Conservation (phyloP, 2,329 filamentous ascomycete genomes). For the Chaetomiaceae sp. region DNA sequence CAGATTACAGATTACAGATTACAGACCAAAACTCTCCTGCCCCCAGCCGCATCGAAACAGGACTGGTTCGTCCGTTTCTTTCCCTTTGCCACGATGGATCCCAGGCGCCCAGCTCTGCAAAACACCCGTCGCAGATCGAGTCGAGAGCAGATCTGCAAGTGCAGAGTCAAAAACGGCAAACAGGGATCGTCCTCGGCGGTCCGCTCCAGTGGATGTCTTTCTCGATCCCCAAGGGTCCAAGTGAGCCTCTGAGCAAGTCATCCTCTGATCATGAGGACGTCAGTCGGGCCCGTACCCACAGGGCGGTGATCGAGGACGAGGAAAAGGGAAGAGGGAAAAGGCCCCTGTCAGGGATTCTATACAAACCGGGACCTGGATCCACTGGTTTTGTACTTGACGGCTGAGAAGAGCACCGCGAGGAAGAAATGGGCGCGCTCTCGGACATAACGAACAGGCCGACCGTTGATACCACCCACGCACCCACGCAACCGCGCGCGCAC, state of each 20-base stretch:
- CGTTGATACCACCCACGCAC: constrained; percentile 16
- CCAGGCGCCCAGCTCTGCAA: too few relatives aligned
- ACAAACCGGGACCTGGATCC: constrained; percentile 4
- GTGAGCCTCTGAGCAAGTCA: background rate
- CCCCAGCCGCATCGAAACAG: too few relatives aligned
- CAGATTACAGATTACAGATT: too few relatives aligned
- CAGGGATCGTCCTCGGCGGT: constrained; percentile 3
- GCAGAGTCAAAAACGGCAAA: too few relatives aligned
- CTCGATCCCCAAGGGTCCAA: background rate
- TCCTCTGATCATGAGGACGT: constrained; percentile 10
- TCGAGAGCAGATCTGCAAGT: too few relatives aligned
- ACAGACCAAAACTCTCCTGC: too few relatives aligned
- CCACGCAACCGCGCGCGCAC: too few relatives aligned
- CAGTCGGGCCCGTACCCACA: background rate
- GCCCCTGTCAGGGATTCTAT: background rate
- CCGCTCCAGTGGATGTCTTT: background rate
- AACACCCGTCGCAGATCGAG: background rate
- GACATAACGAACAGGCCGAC: constrained; percentile 37
- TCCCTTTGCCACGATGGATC: too few relatives aligned
- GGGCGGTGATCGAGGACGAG: constrained; percentile 2
- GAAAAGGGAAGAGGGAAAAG: background rate
- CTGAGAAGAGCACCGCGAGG: background rate
- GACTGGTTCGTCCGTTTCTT: too few relatives aligned
- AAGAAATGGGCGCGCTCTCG: constrained; percentile 29
- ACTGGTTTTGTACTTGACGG: constrained; percentile 2